Evolutionary conservation across 805 yeast species (phyloP).

Genomic region (Lipomyces sp.): DNA sequence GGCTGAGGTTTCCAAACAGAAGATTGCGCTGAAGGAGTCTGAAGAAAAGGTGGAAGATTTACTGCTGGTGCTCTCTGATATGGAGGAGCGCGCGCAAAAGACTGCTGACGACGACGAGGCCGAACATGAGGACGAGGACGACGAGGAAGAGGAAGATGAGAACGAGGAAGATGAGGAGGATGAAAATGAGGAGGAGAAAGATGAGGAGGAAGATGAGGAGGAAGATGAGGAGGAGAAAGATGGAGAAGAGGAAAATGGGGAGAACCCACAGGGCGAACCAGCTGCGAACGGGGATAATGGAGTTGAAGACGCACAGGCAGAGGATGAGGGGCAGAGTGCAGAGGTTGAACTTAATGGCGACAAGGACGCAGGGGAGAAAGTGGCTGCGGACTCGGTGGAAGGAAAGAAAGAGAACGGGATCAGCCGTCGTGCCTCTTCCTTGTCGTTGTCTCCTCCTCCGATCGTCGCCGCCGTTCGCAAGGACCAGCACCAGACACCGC

Average conservation of each 20-base stretch:
- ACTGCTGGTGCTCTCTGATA: conserved; percentile 69
- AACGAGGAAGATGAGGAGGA: conserved; percentile 16
- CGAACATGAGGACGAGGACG: conserved; percentile 36
- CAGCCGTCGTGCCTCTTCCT: too few species aligned
- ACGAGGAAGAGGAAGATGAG: conserved; percentile 17
- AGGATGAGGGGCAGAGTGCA: too few species aligned
- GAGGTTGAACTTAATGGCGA: too few species aligned
- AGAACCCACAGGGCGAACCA: too few species aligned
- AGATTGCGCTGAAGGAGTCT: conserved; percentile 8
- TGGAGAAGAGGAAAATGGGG: conserved; percentile 15
- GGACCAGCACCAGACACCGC: too few species aligned
- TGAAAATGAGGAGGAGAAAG: conserved; percentile 5
- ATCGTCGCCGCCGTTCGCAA: too few species aligned
- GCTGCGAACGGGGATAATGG: conserved; percentile 1
- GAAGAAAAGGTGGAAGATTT: conserved; percentile 62
- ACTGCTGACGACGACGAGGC: conserved; percentile 67
- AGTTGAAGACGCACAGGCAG: too few species aligned
- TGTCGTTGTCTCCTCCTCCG: too few species aligned
- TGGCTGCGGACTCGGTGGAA: too few species aligned
- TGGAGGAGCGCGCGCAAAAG: conserved; percentile 62
- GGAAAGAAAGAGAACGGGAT: too few species aligned
- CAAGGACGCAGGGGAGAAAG: too few species aligned
- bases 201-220: conserved; percentile 14
- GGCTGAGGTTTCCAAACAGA: conserved; percentile 18
- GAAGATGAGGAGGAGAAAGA: conserved; percentile 5